phyloP scores from a whole-genome alignment of 257 asterid genomes.

The Coffea canephora region DNA sequence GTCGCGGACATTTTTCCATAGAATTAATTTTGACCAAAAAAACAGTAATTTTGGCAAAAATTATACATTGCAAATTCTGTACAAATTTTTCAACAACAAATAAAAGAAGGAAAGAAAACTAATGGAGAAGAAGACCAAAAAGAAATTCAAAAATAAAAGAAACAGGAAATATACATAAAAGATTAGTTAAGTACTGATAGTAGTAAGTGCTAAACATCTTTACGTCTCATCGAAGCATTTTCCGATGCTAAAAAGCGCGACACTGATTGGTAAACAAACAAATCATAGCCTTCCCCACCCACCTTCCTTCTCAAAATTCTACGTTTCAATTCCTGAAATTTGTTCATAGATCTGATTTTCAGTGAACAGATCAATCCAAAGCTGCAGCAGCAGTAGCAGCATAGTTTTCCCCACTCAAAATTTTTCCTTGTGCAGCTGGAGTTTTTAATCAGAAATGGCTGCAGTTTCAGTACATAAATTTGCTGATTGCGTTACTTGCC shows the following conservation, averaged over 20 bases:
- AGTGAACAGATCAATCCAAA: neutral
- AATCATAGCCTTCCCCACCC: neutral
- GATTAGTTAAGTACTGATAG: neutral
- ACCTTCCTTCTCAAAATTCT: neutral
- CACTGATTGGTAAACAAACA: constrained; percentile 3
- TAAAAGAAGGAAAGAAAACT: neutral
- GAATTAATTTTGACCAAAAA: too few species aligned
- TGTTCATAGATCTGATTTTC: neutral
- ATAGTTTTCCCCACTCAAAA: neutral
- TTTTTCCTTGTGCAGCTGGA: neutral
- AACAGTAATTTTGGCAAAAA: too few species aligned
- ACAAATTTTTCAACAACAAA: neutral
- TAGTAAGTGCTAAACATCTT: neutral
- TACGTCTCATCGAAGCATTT: constrained; percentile 18
- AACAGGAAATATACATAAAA: neutral
- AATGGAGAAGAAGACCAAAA: neutral
- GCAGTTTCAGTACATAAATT: constrained; percentile 80
- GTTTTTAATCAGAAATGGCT: constrained; percentile 45
- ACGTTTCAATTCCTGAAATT: neutral
- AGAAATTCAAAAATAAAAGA: neutral
- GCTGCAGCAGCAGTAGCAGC: neutral
- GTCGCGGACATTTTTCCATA: neutral
- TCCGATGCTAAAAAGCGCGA: neutral
- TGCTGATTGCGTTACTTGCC: constrained; percentile 85
- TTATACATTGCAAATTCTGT: neutral